These are phyloP conservation scores for Excoecaria agallocha DNA, from an alignment of 345 rosid genomes.

Conservation along the genomic window DNA sequence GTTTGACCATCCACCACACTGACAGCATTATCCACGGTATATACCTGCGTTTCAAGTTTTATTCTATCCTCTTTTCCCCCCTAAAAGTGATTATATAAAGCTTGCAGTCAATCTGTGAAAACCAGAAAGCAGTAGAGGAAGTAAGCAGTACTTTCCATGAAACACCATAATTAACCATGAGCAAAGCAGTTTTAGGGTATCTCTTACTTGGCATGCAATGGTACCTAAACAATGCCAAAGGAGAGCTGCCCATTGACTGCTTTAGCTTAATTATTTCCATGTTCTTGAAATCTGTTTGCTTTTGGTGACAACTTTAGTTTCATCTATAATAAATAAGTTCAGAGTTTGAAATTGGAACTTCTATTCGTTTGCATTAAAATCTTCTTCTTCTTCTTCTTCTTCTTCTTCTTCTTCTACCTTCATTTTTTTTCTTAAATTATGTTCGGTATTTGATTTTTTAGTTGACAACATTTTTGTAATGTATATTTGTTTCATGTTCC, in stretches of 20 bases:
- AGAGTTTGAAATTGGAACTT: too few relatives aligned
- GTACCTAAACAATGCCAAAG: constrained; percentile 49
- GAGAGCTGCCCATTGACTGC: constrained; percentile 47
- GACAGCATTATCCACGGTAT: constrained; percentile 15
- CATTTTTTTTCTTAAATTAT: too few relatives aligned
- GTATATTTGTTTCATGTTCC: too few relatives aligned
- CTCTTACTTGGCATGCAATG: constrained; percentile 40
- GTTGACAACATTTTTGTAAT: too few relatives aligned
- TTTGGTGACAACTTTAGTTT: too few relatives aligned
- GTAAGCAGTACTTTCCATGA: not conserved
- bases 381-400: too few relatives aligned
- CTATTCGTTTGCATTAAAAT: too few relatives aligned
- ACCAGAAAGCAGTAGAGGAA: not conserved
- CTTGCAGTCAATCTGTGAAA: not conserved
- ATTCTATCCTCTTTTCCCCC: constrained; percentile 1
- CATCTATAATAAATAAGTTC: too few relatives aligned
- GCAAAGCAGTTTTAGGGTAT: constrained; percentile 39
- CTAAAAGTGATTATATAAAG: constrained; percentile 13
- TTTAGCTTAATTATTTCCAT: constrained; percentile 24
- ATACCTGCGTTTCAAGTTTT: constrained; percentile 25
- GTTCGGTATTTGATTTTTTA: too few relatives aligned
- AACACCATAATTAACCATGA: constrained; percentile 5
- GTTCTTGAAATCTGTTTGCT: too few relatives aligned
- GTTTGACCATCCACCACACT: not conserved
- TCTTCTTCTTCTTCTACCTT: too few relatives aligned